Base-by-base conservation (phyloP, 139 green algal genomes). In the Micractinium conductrix region DNA sequence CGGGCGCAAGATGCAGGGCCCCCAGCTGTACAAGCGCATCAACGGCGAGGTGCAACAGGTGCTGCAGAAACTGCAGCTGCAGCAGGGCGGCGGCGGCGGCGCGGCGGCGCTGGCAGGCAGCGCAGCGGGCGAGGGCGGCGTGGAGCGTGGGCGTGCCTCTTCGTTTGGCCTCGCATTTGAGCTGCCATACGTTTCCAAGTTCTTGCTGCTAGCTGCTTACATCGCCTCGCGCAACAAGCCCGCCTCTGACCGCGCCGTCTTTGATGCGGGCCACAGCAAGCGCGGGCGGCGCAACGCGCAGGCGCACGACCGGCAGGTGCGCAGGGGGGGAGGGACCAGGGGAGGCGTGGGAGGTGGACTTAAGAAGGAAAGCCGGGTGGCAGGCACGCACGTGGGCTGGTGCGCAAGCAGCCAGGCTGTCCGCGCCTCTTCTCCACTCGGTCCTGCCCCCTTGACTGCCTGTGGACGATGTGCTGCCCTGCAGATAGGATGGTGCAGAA, bases 151-250 rank as follows among this genome's bases (percentile, higher is more conserved):
- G 10, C 48, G 80, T 16, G 67, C 45, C n/a, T 70, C 26, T 37
- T 58, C 35, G 50, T 24, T 8, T 26, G 78, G 43, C 33, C 81
- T 89, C 42, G 79, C 86, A 42, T 90, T 93, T 79, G 86, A 91
- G 86, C 84, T 93, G 62, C 88, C 90, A 19, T 92, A 83, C 82
- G 67, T 86, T 28, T 88, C 84, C 80, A 92, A 91, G 67, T 86
- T 88, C 33, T 79, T 93, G 43, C 75, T 93, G 42, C 72, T 93
- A 65, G 86, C 92, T 16, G 91, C 91, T 9, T 94, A 92, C 78
- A 78, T 95, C 37, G 88, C 88, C 67, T 91, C 85, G 10, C 79
- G 92, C 74, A 95, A 94, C 86, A 90, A 88, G 71, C 78, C 88
- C 62, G 85, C 83, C 2, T 42, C 88, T 53, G 91, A 95, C 85